Evolutionary conservation across 2,329 filamentous ascomycete species (phyloP), one percentile per base, ranked within the genome.

Genomic region (Gyromitra esculenta): DNA sequence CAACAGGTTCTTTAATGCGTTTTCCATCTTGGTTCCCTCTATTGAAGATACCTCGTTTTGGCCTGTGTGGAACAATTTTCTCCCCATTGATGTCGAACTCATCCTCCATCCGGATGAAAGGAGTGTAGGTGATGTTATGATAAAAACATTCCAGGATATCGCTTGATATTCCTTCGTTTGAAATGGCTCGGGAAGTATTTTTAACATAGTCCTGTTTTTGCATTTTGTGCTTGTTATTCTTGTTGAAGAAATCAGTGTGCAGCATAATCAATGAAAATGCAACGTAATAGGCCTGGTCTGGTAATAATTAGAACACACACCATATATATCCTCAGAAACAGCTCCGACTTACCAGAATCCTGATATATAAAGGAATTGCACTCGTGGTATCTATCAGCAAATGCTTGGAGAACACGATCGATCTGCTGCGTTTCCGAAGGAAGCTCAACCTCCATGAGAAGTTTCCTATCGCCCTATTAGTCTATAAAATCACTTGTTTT

Each of bases 151-250:
- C 52, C n/a, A 75, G 39, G 54, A 98, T 92, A 79, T 98, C 95
- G 79, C 96, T 92, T 67, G 92, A 92, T n/a, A 98, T 92, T 13
- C 93, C 93, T 82, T 98, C 94, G 1, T 92, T 94, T 11, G 73
- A 73, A 45, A 79, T 77, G 7, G 76, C 72, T 50, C 57, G 59
- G 25, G 90, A 90, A 0, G 94, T 96, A 82, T 98, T 98, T 84
- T 96, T 97, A 80, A 98, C 87, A 84, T 99, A 99, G 82, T 98
- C 96, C 0, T 88, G 85, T 82, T 97, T 96, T 82, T 97, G 94
- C 96, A 99, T 99, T 84, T 99, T 99, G 83, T 96, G 89, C 85
- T 98, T 98, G 85, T 98, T 98, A 86, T 98, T 99, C 84, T 97
- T 97, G 86, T 99, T 99, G 89, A 98, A 98, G n/a, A 97, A 93